phyloP scores from a whole-genome alignment of 176 grass and related monocot genomes.

The Eleusine coracana region DNA sequence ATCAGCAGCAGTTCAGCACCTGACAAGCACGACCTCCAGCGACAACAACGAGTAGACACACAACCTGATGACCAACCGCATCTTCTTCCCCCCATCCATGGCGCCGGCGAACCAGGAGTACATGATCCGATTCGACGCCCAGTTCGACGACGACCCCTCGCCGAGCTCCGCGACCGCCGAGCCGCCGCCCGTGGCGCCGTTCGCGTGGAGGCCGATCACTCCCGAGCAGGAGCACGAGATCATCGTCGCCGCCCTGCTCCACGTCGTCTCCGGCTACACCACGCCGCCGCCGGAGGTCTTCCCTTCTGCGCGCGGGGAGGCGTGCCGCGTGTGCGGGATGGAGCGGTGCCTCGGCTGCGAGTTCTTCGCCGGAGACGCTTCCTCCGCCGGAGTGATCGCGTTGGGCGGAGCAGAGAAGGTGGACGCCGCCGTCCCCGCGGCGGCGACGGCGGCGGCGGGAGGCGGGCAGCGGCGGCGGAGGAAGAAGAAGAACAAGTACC shows the following conservation, averaged over 20 bases:
- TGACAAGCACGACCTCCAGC: conserved; percentile 2
- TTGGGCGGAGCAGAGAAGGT: neutral
- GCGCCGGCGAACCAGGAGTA: conserved; percentile 28
- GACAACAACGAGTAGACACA: neutral
- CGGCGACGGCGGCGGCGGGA: no score
- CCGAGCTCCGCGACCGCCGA: conserved; percentile 27
- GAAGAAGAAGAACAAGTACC: conserved; percentile 80
- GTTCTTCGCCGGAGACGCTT: conserved; percentile 40
- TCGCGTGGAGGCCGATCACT: neutral
- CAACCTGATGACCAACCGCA: conserved; percentile 20
- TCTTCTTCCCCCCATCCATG: conserved; percentile 24
- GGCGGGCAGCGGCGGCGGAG: conserved; percentile 38
- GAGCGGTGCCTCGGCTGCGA: conserved; percentile 74
- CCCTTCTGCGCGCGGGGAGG: neutral
- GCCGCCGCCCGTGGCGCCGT: conserved; percentile 1
- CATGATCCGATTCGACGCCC: conserved; percentile 49
- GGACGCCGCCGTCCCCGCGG: neutral
- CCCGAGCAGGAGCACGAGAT: conserved; percentile 55
- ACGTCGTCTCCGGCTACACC: conserved; percentile 72
- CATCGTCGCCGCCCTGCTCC: conserved; percentile 68
- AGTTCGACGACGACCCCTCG: conserved; percentile 25
- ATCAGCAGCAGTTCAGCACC: neutral
- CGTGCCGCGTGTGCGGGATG: conserved; percentile 42
- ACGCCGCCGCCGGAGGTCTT: conserved; percentile 49
- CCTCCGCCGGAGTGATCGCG: neutral